A percentile compares a stretch with the other conserved stretches of the same genome.
Evolutionary conservation across 257 asterid genomes (phyloP).

Genomic region (Ligustrum vulgare): DNA sequence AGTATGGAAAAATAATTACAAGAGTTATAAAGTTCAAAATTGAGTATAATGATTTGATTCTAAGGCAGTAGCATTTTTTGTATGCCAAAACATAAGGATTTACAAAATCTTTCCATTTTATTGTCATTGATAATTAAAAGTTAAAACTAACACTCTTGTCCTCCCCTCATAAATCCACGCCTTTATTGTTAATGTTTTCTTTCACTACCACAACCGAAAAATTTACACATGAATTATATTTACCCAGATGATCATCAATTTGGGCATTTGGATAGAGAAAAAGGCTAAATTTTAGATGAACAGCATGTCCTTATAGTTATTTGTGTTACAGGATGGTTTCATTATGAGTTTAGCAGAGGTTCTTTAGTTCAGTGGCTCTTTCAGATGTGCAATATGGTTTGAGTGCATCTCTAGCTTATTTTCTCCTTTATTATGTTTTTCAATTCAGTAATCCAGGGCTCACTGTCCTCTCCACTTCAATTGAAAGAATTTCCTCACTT

Average conservation of each 20-base stretch:
- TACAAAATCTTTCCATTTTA: not conserved
- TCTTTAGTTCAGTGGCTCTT: not conserved
- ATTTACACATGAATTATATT: not conserved
- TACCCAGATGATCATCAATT: not conserved
- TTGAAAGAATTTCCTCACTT: not conserved
- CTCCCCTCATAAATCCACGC: not conserved
- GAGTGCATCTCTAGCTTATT: not conserved
- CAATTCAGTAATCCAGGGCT: not conserved
- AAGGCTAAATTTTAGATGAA: not conserved
- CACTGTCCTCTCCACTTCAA: not conserved
- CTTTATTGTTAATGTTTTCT: not conserved
- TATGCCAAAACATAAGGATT: not conserved
- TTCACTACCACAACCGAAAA: not conserved
- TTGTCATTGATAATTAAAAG: not conserved
- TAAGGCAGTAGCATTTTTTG: not conserved
- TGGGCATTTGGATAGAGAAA: not conserved
- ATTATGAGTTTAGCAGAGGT: not conserved
- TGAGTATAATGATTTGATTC: not conserved
- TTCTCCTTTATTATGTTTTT: not conserved
- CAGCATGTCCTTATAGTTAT: not conserved
- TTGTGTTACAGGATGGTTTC: not conserved
- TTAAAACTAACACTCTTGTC: not conserved
- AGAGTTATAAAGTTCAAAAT: not conserved
- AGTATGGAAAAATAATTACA: not conserved
- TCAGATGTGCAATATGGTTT: not conserved